Conservation (phyloP, 495 filamentous ascomycete genomes). For the Jackrogersella minutella region DNA sequence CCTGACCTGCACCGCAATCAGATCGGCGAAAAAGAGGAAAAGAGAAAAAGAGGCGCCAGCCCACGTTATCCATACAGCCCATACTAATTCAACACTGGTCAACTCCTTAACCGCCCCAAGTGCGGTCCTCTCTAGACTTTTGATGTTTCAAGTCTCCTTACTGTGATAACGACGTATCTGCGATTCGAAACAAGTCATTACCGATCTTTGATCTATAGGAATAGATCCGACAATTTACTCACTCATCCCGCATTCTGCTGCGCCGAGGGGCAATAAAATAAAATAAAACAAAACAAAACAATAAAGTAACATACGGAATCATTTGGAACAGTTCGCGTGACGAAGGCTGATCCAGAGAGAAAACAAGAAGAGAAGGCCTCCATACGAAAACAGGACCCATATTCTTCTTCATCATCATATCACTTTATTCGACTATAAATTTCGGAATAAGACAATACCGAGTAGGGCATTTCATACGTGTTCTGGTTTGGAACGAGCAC, state of each 20-base stretch:
- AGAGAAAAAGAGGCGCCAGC: slow-evolving; percentile 30
- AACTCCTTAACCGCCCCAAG: slow-evolving; percentile 33
- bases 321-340: slow-evolving; percentile 22
- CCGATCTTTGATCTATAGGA: no score
- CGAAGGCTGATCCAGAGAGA: slow-evolving; percentile 23
- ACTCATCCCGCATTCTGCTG: background rate
- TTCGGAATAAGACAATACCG: background rate
- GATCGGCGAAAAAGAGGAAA: slow-evolving; percentile 14
- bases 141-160: slow-evolving; percentile 37
- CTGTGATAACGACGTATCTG: slow-evolving; percentile 23
- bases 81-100: slow-evolving; percentile 1
- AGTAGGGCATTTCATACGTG: no score
- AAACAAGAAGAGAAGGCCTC: slow-evolving; percentile 4
- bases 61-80: slow-evolving; percentile 5
- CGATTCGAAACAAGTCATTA: slow-evolving; percentile 30
- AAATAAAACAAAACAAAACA: no score
- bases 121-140: slow-evolving; percentile 22
- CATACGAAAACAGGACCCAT: background rate
- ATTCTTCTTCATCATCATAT: background rate
- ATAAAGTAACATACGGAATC: slow-evolving; percentile 9
- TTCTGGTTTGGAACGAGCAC: slow-evolving; percentile 14
- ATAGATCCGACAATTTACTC: no score
- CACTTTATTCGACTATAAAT: background rate
- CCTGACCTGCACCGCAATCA: slow-evolving; percentile 20
- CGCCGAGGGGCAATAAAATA: no score